These are phyloP conservation scores for Pseudogymnoascus destructans DNA, from an alignment of 2,329 filamentous ascomycete species.

Conservation along the genomic window DNA sequence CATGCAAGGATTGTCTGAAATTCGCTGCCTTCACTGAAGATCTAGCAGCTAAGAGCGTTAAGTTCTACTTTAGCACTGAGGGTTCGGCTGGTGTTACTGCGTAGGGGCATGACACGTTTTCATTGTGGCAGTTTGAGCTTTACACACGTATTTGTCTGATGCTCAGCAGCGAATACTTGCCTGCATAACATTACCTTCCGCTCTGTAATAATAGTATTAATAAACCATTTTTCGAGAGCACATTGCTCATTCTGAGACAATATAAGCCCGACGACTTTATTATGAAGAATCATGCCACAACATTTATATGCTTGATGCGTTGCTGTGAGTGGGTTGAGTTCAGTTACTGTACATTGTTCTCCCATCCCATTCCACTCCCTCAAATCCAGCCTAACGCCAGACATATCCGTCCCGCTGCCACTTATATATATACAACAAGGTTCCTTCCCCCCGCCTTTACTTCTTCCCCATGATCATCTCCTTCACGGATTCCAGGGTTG, in stretches of 20 bases:
- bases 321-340: background rate
- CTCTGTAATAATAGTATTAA: background rate
- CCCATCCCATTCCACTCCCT: background rate
- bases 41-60: background rate
- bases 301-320: background rate
- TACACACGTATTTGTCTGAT: too few species aligned
- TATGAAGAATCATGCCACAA: background rate
- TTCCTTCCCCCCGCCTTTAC: background rate
- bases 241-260: background rate
- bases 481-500: slow-evolving; percentile 19
- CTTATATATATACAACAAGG: background rate
- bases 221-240: background rate
- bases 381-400: slow-evolving; percentile 6
- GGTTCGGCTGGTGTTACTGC: too few species aligned
- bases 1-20: background rate
- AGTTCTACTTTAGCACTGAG: background rate
- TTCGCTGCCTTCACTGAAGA: background rate
- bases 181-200: background rate
- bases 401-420: background rate
- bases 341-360: slow-evolving; percentile 1
- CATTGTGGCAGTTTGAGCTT: background rate
- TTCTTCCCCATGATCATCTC: slow-evolving; percentile 16
- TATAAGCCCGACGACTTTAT: background rate
- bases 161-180: too few species aligned
- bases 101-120: background rate